Evolutionary conservation across 2,329 filamentous ascomycete genomes (phyloP).

Genomic region (Diaporthe vexans): DNA sequence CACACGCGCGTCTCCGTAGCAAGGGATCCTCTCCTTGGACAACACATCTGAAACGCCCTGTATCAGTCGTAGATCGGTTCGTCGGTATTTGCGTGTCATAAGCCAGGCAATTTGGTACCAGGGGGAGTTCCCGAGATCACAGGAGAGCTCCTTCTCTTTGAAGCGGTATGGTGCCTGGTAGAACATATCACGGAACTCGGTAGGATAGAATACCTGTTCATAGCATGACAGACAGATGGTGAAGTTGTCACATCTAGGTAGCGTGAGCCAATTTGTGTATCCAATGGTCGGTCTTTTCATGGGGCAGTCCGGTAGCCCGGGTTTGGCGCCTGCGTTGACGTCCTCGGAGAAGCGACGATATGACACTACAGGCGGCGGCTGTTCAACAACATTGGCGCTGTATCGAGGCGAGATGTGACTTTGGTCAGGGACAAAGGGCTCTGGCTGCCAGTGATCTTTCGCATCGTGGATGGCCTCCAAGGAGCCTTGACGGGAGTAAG

Average conservation of each 20-base stretch:
- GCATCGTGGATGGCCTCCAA: constrained; percentile 45
- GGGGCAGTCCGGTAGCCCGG: constrained; percentile 76
- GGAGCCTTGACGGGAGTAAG: constrained; percentile 45
- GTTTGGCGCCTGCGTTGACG: constrained; percentile 56
- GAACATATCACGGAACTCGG: constrained; percentile 78
- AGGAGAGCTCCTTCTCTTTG: constrained; percentile 72
- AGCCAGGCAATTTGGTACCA: constrained; percentile 92
- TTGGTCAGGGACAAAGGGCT: constrained; percentile 43
- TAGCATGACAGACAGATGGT: constrained; percentile 89
- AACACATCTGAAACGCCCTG: constrained; percentile 76
- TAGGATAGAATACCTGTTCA: constrained; percentile 75
- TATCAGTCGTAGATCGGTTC: constrained; percentile 77
- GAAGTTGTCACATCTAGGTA: constrained; percentile 78
- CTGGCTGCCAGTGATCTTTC: constrained; percentile 59
- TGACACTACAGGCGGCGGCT: constrained; percentile 54
- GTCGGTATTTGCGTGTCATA: constrained; percentile 79
- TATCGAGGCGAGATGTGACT: constrained; percentile 42
- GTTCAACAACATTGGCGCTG: constrained; percentile 53
- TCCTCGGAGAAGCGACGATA: constrained; percentile 71
- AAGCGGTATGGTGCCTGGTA: constrained; percentile 71
- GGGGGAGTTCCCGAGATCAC: constrained; percentile 81
- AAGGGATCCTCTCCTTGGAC: constrained; percentile 66
- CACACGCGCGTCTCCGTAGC: constrained; percentile 67
- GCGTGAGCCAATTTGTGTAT: constrained; percentile 84
- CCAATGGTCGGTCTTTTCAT: constrained; percentile 73